phyloP scores from a whole-genome alignment of 2,329 filamentous ascomycete genomes.

The Claviceps arundinis region DNA sequence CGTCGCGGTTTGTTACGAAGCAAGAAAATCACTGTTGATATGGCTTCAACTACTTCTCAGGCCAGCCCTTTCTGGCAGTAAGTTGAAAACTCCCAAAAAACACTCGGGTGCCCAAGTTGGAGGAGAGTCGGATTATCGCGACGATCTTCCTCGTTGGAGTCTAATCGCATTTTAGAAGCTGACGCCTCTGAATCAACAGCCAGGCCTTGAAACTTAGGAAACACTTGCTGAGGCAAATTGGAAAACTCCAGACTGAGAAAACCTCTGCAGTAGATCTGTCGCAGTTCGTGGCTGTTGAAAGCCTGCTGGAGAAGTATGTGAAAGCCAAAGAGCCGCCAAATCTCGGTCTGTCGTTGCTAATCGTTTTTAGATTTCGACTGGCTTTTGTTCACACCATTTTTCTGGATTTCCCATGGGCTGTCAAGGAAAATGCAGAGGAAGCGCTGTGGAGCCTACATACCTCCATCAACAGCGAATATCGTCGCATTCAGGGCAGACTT shows the following conservation, averaged over 20 bases:
- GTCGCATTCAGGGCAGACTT: slow-evolving; percentile 50
- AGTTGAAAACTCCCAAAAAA: slow-evolving; percentile 9
- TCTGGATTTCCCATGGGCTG: slow-evolving; percentile 54
- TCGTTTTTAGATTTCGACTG: slow-evolving; percentile 40
- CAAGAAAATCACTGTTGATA: neutral
- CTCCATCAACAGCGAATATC: slow-evolving; percentile 65
- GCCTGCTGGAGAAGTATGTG: slow-evolving; percentile 20
- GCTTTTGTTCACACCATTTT: slow-evolving; percentile 62
- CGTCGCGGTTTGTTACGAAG: slow-evolving; percentile 3
- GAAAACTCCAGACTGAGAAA: slow-evolving; percentile 25
- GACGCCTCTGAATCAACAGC: slow-evolving; percentile 15
- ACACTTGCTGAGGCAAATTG: slow-evolving; percentile 28
- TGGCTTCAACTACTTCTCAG: slow-evolving; percentile 12
- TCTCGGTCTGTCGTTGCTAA: neutral
- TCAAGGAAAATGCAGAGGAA: slow-evolving; percentile 49
- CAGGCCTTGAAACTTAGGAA: slow-evolving; percentile 30
- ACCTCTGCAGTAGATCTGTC: slow-evolving; percentile 24
- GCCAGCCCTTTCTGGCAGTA: slow-evolving; percentile 28
- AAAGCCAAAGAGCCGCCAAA: slow-evolving; percentile 16
- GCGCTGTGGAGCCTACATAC: slow-evolving; percentile 70
- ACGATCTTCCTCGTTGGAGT: neutral
- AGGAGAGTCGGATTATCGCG: neutral
- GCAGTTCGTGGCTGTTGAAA: slow-evolving; percentile 31
- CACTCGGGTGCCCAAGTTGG: neutral
- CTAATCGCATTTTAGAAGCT: neutral